Base-by-base conservation (phyloP, 306 rosid species). In the Vigna mungo region DNA sequence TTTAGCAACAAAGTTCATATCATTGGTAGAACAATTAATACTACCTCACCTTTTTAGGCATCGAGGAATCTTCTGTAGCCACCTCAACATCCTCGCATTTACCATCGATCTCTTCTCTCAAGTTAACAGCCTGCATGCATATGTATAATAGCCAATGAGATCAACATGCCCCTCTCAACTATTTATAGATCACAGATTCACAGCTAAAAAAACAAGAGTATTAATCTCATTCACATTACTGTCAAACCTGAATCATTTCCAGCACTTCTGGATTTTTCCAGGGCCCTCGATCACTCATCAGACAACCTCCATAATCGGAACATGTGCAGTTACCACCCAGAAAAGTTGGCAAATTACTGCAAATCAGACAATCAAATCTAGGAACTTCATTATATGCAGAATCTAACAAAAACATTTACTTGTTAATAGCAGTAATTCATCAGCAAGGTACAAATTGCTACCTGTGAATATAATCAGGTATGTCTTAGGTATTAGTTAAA, bases 271-370 rank as follows among this genome's bases (percentile, higher is more conserved):
- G 83, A 84, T 92, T 79, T 27, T 88, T 83, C 98, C 98, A 94
- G 9, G 97, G 98, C 58, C 98, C 98, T 86, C 44, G 81, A 75
- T 92, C 97, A 81, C 97, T 90, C 53, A 82, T 82, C 65, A 94
- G 64, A 83, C 97, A 94, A 36, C 97, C 98, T 30, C 91, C 98
- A 68, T 73, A 65, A n/a, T 90, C 95, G 54, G 89, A 68, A 83
- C 98, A 94, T 7, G 85, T 80, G 86, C 98, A 94, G 60, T 67
- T 86, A 74, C 98, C 98, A 62, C 97, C 95, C 34, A 94, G 83
- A 74, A 92, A 94, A 16, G 74, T 83, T 46, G 98, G 98, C 90
- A 94, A 87, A 76, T 87, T 85, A 75, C 98, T 94, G 92, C 75
- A 84, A 64, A 37, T 67, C 58, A 72, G 30, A 80, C 68, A 44